Conservation (phyloP, 108 stramenopile genomes). For the Cyclotella cryptica region DNA sequence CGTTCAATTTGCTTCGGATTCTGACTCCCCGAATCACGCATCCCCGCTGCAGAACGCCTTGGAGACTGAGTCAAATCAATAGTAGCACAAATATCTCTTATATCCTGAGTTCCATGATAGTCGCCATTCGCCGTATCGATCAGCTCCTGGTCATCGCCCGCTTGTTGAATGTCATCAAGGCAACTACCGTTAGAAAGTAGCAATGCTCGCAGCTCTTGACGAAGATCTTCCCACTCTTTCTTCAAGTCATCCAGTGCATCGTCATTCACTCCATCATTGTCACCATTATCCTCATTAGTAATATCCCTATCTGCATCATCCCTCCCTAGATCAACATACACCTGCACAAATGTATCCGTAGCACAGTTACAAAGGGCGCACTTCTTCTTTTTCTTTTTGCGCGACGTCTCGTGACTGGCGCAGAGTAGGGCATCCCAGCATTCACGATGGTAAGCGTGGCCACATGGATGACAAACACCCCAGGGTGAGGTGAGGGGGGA, state of each 20-base stretch:
- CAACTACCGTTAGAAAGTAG: neutral
- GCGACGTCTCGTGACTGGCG: neutral
- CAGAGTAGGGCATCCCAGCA: slow-evolving; percentile 6
- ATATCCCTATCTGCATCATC: neutral
- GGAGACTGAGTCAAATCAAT: slow-evolving; percentile 12
- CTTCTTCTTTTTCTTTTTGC: slow-evolving; percentile 1
- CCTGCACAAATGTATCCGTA: slow-evolving; percentile 22
- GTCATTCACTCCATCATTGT: neutral
- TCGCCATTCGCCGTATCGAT: slow-evolving; percentile 8
- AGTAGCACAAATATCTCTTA: slow-evolving; percentile 26
- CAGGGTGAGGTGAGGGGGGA: slow-evolving; percentile 17
- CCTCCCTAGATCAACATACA: slow-evolving; percentile 34
- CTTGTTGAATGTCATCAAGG: neutral
- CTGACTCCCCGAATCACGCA: neutral
- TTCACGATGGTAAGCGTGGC: slow-evolving; percentile 26
- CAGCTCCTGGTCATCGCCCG: neutral
- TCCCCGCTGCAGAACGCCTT: neutral
- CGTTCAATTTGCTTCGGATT: neutral
- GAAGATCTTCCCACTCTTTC: slow-evolving; percentile 29
- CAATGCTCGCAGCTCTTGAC: slow-evolving; percentile 24
- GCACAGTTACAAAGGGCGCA: slow-evolving; percentile 38
- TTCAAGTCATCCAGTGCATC: slow-evolving; percentile 7
- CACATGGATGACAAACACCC: slow-evolving; percentile 17
- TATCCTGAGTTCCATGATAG: slow-evolving; percentile 14
- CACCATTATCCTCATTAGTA: slow-evolving; percentile 10